These are phyloP conservation scores for Chlorella sp. DNA, from an alignment of 139 green algal genomes.

Conservation along the genomic window DNA sequence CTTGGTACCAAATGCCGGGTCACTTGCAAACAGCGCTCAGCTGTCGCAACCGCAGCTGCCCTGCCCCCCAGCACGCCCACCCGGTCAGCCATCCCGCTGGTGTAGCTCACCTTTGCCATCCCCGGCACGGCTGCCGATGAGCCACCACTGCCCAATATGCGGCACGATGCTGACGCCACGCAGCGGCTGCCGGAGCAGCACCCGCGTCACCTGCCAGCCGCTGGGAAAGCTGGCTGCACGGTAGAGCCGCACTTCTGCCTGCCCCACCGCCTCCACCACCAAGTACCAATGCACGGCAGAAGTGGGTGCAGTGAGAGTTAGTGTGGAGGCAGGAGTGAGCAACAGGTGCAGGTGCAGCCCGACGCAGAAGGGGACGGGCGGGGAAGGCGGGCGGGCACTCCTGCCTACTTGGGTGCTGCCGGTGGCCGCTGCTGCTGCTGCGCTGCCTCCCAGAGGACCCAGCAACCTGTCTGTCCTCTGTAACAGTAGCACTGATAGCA, in stretches of 20 bases:
- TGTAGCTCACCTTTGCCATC: background rate
- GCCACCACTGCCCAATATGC: constrained; percentile 1
- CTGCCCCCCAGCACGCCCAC: background rate
- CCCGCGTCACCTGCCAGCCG: background rate
- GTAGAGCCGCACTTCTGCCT: constrained; percentile 7
- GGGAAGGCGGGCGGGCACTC: background rate
- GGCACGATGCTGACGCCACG: background rate
- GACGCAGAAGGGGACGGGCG: background rate
- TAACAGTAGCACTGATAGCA: background rate
- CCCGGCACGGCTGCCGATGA: constrained; percentile 10
- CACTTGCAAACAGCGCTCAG: background rate
- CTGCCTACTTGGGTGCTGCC: too few species aligned
- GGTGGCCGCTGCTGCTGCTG: too few species aligned
- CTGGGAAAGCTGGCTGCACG: constrained; percentile 13
- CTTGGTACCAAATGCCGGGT: background rate
- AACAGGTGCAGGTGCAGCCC: background rate
- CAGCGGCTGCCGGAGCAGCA: constrained; percentile 10
- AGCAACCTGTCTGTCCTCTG: too few species aligned
- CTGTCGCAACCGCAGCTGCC: background rate
- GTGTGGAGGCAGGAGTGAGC: background rate
- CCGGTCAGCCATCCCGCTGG: background rate
- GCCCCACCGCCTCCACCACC: constrained; percentile 5
- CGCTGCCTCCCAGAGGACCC: too few species aligned
- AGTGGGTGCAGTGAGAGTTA: too few species aligned
- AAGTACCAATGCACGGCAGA: constrained; percentile 35